Evolutionary conservation across 2,329 filamentous ascomycete genomes (phyloP), one percentile per base, ranked within the genome.

Genomic region (Xenosphaeropsis pyriputrescens): DNA sequence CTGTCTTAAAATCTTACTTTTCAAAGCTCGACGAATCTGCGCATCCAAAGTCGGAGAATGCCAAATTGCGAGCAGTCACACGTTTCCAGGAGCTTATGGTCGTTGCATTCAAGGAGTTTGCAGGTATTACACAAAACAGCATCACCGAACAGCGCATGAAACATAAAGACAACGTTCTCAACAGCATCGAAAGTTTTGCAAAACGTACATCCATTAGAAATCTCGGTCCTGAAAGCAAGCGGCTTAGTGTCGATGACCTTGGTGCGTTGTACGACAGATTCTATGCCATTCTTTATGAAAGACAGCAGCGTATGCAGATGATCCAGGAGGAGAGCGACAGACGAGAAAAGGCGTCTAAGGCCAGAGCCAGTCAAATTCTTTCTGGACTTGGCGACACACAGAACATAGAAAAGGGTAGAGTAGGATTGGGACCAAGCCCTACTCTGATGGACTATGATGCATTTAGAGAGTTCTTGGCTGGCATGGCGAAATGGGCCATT

Each of bases 31-130:
- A 96, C 54, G 89, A 96, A 60, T 95, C 88, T 3, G 91, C 91
- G 2, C 89, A 98, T 53, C 91, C 91, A 2, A 88, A 82, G 52
- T 95, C 86, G 0, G 88, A 95, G 55, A 98, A 96, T 45, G 79
- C 88, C 3, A 98, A 96, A 61, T 66, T 96, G 37, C 75, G 89
- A 38, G 85, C 88, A 0, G 91, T 98, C 38, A 98, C 93, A 5
- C 75, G 85, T 34, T 98, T 98, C 56, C 91, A 98, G 52, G 91
- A 96, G 57, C 72, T 98, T 40, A 96, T 98, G 88, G 91, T 98
- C 3, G 91, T 96, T 15, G 91, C 91, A 1, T 98, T 98, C 63
- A 96, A 95, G 50, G 91, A 98, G 54, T 98, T 98, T 54, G 82
- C 89, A 0, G 85, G 79, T 31, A 94, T 98, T 48, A 98, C 91